A percentile compares a stretch with the other conserved stretches of the same genome.
Evolutionary conservation across 2,329 filamentous ascomycete genomes (phyloP).

Genomic region (Ceratocystis alfenasii): DNA sequence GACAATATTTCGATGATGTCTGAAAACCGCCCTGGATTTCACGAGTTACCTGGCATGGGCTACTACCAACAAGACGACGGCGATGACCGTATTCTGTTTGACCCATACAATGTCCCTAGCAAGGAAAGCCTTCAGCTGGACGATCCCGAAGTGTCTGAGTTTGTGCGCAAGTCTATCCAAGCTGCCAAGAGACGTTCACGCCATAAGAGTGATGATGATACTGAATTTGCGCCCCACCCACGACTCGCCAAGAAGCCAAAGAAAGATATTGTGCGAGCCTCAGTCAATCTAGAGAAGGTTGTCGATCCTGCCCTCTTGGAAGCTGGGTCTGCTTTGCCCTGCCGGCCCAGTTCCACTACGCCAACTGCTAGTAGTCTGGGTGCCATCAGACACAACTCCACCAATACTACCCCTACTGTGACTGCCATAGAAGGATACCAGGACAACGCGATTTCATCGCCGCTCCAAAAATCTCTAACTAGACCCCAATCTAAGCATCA

Average conservation of each 20-base stretch:
- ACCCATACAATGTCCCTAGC: constrained; percentile 44
- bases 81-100: constrained; percentile 47
- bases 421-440: neutral
- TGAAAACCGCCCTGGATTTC: constrained; percentile 31
- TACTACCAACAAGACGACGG: constrained; percentile 50
- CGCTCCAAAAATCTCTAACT: neutral
- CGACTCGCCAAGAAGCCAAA: constrained; percentile 3
- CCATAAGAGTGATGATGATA: constrained; percentile 38
- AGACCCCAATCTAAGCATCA: neutral
- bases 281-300: neutral
- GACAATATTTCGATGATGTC: constrained; percentile 30
- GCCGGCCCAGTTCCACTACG: neutral
- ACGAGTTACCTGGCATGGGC: constrained; percentile 39
- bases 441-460: neutral
- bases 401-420: neutral
- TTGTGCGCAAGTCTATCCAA: constrained; percentile 43
- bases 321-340: neutral
- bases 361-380: neutral
- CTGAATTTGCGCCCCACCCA: constrained; percentile 40
- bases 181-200: constrained; percentile 42
- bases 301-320: constrained; percentile 1
- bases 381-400: neutral
- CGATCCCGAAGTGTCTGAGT: constrained; percentile 41
- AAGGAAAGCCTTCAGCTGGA: constrained; percentile 34
- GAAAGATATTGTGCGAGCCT: neutral